Evolutionary conservation across 306 rosid species (phyloP).

Genomic region (Lathyrus oleraceus): DNA sequence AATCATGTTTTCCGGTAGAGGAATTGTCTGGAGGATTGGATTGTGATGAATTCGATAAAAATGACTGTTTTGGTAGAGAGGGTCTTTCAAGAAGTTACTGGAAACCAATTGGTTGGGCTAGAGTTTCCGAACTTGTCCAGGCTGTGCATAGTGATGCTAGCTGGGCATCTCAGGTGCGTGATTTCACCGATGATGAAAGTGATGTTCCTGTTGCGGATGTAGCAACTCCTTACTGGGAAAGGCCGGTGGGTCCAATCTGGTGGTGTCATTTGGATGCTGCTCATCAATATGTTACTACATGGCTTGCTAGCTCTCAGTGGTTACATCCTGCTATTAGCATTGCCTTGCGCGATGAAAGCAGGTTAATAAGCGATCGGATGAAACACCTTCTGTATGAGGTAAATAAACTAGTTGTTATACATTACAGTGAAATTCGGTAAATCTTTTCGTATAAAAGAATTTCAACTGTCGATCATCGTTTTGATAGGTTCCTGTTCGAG

Average conservation of each 20-base stretch:
- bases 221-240: constrained; percentile 81
- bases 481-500: constrained; percentile 82
- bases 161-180: constrained; percentile 36
- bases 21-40: constrained; percentile 23
- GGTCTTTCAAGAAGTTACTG: constrained; percentile 48
- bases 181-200: constrained; percentile 44
- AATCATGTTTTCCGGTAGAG: constrained; percentile 1
- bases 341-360: constrained; percentile 77
- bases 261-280: constrained; percentile 90
- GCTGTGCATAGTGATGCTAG: constrained; percentile 42
- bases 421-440: not conserved
- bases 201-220: constrained; percentile 61
- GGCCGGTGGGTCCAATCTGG: constrained; percentile 84
- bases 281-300: constrained; percentile 57
- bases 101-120: constrained; percentile 66
- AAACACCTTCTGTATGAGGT: constrained; percentile 89
- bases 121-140: constrained; percentile 57
- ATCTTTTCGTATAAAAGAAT: no score
- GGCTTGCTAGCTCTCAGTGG: constrained; percentile 81
- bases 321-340: constrained; percentile 84
- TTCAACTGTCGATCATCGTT: constrained; percentile 6
- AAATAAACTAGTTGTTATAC: not conserved
- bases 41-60: constrained; percentile 17
- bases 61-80: constrained; percentile 26
- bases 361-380: constrained; percentile 78